phyloP scores from a whole-genome alignment of 176 grass and related monocot species.

The Chloris gayana region DNA sequence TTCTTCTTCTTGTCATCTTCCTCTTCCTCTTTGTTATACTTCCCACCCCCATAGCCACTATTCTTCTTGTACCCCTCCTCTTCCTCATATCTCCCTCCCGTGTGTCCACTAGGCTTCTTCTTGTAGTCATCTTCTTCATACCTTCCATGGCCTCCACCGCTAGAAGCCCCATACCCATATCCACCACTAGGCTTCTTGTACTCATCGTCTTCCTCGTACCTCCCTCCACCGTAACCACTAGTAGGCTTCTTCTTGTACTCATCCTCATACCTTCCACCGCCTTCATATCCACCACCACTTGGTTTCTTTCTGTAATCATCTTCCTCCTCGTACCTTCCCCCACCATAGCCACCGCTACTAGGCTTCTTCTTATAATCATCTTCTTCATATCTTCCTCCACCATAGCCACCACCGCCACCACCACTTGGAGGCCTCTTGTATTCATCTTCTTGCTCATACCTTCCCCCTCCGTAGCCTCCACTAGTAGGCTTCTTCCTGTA shows the following conservation, averaged over 20 bases:
- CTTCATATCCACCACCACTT: constrained; percentile 38
- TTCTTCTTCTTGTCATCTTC: constrained; percentile 50
- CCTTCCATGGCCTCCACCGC: constrained; percentile 44
- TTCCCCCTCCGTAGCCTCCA: constrained; percentile 34
- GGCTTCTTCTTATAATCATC: constrained; percentile 48
- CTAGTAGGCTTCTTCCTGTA: constrained; percentile 20
- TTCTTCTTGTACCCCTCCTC: constrained; percentile 52
- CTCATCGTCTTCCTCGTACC: constrained; percentile 39
- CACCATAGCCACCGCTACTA: constrained; percentile 47
- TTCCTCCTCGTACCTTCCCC: constrained; percentile 47
- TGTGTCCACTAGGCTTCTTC: constrained; percentile 44
- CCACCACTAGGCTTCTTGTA: constrained; percentile 44
- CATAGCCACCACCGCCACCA: constrained; percentile 34
- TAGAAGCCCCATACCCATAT: constrained; percentile 41
- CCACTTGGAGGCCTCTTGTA: constrained; percentile 37
- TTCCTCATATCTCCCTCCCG: constrained; percentile 39
- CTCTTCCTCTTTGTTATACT: constrained; percentile 52
- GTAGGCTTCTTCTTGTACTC: constrained; percentile 44
- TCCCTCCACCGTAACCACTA: constrained; percentile 40
- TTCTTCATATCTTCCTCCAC: constrained; percentile 47
- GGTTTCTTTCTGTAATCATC: constrained; percentile 48
- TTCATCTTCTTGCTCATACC: constrained; percentile 47
- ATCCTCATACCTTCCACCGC: constrained; percentile 44
- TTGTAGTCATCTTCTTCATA: constrained; percentile 51
- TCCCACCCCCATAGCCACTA: constrained; percentile 49